Percentiles rank a stretch among this genome's conserved stretches.
These are phyloP conservation scores for Handroanthus guayacan DNA, from an alignment of 257 asterid species.

Conservation along the genomic window DNA sequence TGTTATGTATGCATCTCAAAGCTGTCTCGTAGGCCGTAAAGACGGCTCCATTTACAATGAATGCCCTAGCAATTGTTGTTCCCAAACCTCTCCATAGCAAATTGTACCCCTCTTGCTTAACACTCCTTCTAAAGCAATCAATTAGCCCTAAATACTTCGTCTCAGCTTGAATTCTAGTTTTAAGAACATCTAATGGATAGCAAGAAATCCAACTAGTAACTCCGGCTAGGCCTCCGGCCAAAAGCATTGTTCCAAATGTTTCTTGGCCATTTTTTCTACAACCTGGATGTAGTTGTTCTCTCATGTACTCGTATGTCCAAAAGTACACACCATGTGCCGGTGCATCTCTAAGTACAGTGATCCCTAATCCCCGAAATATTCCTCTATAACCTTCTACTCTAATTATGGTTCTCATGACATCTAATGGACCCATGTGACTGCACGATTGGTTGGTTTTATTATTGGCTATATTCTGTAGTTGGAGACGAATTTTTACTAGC, in stretches of 20 bases:
- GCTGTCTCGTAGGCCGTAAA: slow-evolving; percentile 80
- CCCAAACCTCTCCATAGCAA: slow-evolving; percentile 85
- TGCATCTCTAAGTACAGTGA: slow-evolving; percentile 76
- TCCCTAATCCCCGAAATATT: slow-evolving; percentile 63
- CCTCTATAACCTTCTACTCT: slow-evolving; percentile 64
- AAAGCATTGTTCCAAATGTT: slow-evolving; percentile 59
- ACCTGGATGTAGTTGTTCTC: slow-evolving; percentile 75
- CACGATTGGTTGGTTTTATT: slow-evolving; percentile 21
- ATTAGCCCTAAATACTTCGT: slow-evolving; percentile 55
- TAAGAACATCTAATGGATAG: slow-evolving; percentile 78
- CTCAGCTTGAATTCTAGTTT: slow-evolving; percentile 77
- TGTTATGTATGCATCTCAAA: slow-evolving; percentile 49
- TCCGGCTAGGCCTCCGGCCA: slow-evolving; percentile 83
- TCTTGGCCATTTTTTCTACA: slow-evolving; percentile 65
- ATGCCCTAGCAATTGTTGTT: slow-evolving; percentile 71
- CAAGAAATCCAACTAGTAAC: slow-evolving; percentile 80
- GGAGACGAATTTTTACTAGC: slow-evolving; percentile 78
- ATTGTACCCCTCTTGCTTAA: slow-evolving; percentile 57
- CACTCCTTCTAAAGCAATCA: slow-evolving; percentile 62
- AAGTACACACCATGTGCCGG: slow-evolving; percentile 79
- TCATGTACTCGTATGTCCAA: slow-evolving; percentile 66
- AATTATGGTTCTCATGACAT: slow-evolving; percentile 53
- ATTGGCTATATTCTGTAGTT: slow-evolving; percentile 47
- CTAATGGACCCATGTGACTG: slow-evolving; percentile 53
- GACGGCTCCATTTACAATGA: slow-evolving; percentile 70